A percentile compares a stretch with the other conserved stretches of the same genome.
These are phyloP conservation scores for Lodderomyces jiufengensis DNA, from an alignment of 1,139 yeast genomes.

Conservation along the genomic window DNA sequence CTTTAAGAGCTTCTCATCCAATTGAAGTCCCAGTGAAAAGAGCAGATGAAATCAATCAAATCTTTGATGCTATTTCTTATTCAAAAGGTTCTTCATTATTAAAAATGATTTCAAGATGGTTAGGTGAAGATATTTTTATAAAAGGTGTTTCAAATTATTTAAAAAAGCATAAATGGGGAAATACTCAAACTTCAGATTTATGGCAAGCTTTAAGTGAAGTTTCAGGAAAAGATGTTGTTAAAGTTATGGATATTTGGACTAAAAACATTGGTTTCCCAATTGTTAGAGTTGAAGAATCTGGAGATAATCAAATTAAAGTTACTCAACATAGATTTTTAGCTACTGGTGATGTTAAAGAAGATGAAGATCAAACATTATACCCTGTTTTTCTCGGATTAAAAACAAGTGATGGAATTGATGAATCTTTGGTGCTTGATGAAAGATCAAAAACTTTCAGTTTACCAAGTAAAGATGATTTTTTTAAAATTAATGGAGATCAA, in stretches of 20 bases:
- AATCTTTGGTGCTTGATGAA: constrained; percentile 52
- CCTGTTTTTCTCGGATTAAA: constrained; percentile 82
- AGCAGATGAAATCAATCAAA: constrained; percentile 55
- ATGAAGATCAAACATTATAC: constrained; percentile 56
- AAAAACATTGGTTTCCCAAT: constrained; percentile 82
- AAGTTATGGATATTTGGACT: constrained; percentile 83
- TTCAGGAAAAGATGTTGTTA: constrained; percentile 71
- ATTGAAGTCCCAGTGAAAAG: constrained; percentile 54
- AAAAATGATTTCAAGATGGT: constrained; percentile 70
- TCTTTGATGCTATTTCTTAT: constrained; percentile 63
- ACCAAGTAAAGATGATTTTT: constrained; percentile 50
- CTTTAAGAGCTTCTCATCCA: constrained; percentile 54
- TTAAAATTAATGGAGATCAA: constrained; percentile 78
- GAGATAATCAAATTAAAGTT: constrained; percentile 44
- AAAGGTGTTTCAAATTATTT: constrained; percentile 74
- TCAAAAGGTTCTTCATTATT: constrained; percentile 79
- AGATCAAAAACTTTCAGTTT: constrained; percentile 51
- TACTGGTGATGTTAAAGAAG: constrained; percentile 78
- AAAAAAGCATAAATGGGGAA: constrained; percentile 71
- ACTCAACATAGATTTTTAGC: constrained; percentile 76
- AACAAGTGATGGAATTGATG: constrained; percentile 64
- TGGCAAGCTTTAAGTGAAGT: constrained; percentile 78
- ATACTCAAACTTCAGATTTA: constrained; percentile 76
- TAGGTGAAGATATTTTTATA: constrained; percentile 67
- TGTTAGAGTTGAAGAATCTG: constrained; percentile 49